phyloP scores from a whole-genome alignment of 2,329 filamentous ascomycete species.

The Diaporthe sp. region DNA sequence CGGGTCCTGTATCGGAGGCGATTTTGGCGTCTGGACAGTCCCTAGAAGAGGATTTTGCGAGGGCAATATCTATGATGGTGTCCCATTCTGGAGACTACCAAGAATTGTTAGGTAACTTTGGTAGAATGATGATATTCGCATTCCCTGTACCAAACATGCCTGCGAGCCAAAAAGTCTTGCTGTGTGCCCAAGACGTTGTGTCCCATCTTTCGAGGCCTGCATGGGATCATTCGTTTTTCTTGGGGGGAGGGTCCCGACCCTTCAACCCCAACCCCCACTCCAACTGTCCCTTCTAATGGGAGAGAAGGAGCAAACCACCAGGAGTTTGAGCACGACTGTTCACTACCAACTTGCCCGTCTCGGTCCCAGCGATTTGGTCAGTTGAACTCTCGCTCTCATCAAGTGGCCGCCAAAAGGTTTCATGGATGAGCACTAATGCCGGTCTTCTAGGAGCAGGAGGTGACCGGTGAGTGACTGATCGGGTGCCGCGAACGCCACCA shows the following conservation, averaged over 20 bases:
- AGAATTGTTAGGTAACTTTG: not conserved
- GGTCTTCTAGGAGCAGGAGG: not conserved
- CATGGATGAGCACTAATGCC: no score
- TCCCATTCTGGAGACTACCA: not conserved
- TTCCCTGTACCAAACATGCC: not conserved
- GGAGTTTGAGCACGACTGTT: not conserved
- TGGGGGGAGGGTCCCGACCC: not conserved
- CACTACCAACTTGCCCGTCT: not conserved
- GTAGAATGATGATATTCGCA: no score
- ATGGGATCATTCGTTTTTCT: not conserved
- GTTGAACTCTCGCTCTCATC: not conserved
- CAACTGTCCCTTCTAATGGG: not conserved
- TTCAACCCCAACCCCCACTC: no score
- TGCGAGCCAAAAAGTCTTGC: not conserved
- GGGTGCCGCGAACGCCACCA: not conserved
- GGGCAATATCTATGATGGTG: not conserved
- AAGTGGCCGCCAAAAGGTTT: not conserved
- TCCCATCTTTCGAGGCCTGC: not conserved
- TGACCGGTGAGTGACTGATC: not conserved
- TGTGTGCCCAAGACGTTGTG: not conserved
- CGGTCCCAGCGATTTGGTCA: not conserved
- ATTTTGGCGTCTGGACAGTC: not conserved
- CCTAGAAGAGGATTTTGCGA: not conserved
- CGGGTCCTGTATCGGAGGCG: constrained; percentile 31
- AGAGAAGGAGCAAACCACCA: not conserved